Evolutionary conservation across 2,329 filamentous ascomycete species (phyloP).

Genomic region (Ophiocordyceps unilateralis): DNA sequence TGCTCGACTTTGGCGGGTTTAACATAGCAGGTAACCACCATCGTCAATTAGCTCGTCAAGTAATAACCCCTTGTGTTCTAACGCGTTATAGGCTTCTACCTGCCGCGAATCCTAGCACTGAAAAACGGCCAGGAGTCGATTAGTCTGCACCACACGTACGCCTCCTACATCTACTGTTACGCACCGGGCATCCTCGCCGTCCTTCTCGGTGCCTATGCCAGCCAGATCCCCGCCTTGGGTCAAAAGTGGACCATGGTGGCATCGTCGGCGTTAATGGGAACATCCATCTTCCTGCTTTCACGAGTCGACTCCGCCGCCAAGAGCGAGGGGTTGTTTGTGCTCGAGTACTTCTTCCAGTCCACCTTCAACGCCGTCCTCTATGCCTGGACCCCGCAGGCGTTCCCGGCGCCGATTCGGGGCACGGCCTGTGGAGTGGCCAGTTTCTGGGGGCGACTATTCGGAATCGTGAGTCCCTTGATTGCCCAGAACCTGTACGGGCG

Average conservation of each 20-base stretch:
- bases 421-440: constrained; percentile 39
- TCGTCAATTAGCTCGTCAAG: background rate
- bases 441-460: constrained; percentile 40
- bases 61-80: background rate
- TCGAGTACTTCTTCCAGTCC: constrained; percentile 28
- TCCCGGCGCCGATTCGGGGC: constrained; percentile 35
- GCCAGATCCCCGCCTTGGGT: constrained; percentile 19
- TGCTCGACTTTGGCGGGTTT: constrained; percentile 21
- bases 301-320: constrained; percentile 19
- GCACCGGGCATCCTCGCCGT: constrained; percentile 33
- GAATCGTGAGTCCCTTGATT: constrained; percentile 39
- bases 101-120: constrained; percentile 30
- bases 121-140: constrained; percentile 29
- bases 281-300: constrained; percentile 28
- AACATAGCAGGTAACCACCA: constrained; percentile 15
- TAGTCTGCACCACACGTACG: constrained; percentile 28
- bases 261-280: constrained; percentile 25
- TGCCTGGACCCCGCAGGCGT: constrained; percentile 37
- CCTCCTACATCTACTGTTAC: constrained; percentile 36
- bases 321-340: constrained; percentile 20
- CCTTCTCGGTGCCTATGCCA: constrained; percentile 24
- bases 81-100: constrained; percentile 16
- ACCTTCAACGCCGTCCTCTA: constrained; percentile 20
- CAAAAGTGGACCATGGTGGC: constrained; percentile 26
- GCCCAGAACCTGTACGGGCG: constrained; percentile 25